These are phyloP conservation scores for Calocera viscosa DNA, from an alignment of 768 basidiomycete genomes.

Conservation along the genomic window DNA sequence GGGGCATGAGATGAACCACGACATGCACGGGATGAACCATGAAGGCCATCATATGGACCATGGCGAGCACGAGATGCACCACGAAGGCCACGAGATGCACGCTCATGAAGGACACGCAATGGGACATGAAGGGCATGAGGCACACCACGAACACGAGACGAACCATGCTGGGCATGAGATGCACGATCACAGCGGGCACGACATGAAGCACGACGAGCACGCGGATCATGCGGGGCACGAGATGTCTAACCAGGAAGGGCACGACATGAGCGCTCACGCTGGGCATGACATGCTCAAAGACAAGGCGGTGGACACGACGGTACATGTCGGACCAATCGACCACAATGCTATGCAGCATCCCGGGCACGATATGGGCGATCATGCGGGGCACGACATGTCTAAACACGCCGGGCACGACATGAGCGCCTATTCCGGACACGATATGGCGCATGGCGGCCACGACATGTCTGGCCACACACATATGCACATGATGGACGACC, in stretches of 20 bases:
- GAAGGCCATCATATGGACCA: neutral
- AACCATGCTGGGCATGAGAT: neutral
- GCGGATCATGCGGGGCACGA: neutral
- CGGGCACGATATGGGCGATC: neutral
- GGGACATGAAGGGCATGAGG: no score
- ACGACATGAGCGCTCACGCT: neutral
- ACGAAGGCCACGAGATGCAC: neutral
- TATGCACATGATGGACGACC: constrained; percentile 9
- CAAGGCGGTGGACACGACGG: no score
- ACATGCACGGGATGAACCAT: no score
- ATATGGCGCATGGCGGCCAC: neutral
- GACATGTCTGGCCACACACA: neutral
- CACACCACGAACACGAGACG: neutral
- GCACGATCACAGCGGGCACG: neutral
- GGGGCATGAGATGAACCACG: neutral
- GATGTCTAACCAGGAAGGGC: neutral
- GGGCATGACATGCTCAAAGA: neutral
- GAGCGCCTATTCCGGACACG: neutral
- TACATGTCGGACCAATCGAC: no score
- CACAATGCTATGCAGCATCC: neutral
- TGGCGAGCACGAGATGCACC: neutral
- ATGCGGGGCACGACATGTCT: neutral
- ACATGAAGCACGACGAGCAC: no score
- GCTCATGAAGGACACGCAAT: neutral
- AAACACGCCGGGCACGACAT: neutral